These are phyloP conservation scores for Phytophthora litchii DNA, from an alignment of 352 stramenopile genomes.

Conservation along the genomic window DNA sequence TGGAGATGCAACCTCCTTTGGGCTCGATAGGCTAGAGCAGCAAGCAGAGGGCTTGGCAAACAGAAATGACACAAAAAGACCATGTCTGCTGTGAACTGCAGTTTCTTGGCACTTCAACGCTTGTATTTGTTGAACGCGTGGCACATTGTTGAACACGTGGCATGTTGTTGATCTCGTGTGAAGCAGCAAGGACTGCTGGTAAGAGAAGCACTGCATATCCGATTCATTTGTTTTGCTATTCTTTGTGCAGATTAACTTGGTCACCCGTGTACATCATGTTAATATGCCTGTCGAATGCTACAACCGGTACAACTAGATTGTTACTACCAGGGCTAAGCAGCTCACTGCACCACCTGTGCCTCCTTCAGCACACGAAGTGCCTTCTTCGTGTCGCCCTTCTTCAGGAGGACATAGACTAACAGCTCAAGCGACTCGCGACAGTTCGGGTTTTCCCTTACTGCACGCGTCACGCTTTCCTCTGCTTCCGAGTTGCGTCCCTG, in stretches of 20 bases:
- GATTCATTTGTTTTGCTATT: conserved; percentile 23
- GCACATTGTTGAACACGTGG: no score
- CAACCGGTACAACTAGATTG: conserved; percentile 8
- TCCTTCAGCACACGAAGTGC: conserved; percentile 87
- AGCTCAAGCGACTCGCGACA: conserved; percentile 86
- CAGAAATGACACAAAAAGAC: conserved; percentile 30
- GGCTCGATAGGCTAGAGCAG: conserved; percentile 44
- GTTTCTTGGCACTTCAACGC: conserved; percentile 16
- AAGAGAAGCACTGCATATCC: conserved; percentile 4
- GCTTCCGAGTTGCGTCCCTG: conserved; percentile 76
- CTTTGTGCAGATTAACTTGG: conserved; percentile 26
- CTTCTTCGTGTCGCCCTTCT: conserved; percentile 91
- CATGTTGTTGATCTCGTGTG: no score
- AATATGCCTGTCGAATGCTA: conserved; percentile 23
- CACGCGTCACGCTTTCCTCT: conserved; percentile 84
- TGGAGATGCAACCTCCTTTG: conserved; percentile 25
- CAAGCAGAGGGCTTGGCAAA: conserved; percentile 33
- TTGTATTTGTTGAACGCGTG: conserved; percentile 13
- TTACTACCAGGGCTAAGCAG: conserved; percentile 6
- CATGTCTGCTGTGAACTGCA: conserved; percentile 22
- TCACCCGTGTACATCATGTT: conserved; percentile 30
- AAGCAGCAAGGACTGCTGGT: background rate
- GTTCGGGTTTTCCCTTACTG: conserved; percentile 80
- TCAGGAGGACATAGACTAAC: conserved; percentile 88
- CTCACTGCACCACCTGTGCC: conserved; percentile 73